These are phyloP conservation scores for Cairneyella variabilis DNA, from an alignment of 495 filamentous ascomycete genomes.

Conservation along the genomic window DNA sequence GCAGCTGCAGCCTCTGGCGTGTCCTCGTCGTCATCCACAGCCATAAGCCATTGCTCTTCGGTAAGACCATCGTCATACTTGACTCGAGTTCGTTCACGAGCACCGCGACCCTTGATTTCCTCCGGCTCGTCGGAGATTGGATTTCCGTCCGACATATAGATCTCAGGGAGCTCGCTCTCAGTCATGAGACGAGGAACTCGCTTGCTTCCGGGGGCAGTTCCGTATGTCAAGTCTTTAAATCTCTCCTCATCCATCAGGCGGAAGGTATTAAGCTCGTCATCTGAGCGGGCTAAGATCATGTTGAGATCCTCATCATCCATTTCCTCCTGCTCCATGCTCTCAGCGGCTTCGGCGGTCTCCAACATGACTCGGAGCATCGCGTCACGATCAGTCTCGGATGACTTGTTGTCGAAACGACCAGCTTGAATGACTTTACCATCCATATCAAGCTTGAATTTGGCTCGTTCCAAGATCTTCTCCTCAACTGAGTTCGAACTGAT, in stretches of 20 bases:
- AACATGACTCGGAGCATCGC: conserved; percentile 88
- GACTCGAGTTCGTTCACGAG: conserved; percentile 87
- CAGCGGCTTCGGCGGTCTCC: conserved; percentile 87
- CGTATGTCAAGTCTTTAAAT: conserved; percentile 59
- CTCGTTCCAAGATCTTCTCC: conserved; percentile 96
- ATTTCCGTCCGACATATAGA: conserved; percentile 84
- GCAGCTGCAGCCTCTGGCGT: conserved; percentile 89
- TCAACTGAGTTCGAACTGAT: conserved; percentile 97
- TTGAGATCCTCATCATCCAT: conserved; percentile 98
- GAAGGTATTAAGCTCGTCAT: conserved; percentile 67
- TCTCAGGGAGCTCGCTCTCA: conserved; percentile 89
- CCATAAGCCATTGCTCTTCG: conserved; percentile 93
- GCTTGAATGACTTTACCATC: conserved; percentile 99
- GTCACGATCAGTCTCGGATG: conserved; percentile 96
- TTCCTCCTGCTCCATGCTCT: conserved; percentile 75
- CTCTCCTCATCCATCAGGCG: conserved; percentile 77
- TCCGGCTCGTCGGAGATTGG: conserved; percentile 70
- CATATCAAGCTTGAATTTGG: conserved; percentile 97
- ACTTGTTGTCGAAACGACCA: conserved; percentile 99
- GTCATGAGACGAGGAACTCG: conserved; percentile 72
- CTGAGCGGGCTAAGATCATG: conserved; percentile 74
- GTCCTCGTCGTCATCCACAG: conserved; percentile 94
- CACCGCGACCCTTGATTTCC: conserved; percentile 78
- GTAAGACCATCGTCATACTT: conserved; percentile 97
- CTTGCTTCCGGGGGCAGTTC: conserved; percentile 55